Conservation (phyloP, 2,329 filamentous ascomycete genomes). For the Arthrocladium fulminans region DNA sequence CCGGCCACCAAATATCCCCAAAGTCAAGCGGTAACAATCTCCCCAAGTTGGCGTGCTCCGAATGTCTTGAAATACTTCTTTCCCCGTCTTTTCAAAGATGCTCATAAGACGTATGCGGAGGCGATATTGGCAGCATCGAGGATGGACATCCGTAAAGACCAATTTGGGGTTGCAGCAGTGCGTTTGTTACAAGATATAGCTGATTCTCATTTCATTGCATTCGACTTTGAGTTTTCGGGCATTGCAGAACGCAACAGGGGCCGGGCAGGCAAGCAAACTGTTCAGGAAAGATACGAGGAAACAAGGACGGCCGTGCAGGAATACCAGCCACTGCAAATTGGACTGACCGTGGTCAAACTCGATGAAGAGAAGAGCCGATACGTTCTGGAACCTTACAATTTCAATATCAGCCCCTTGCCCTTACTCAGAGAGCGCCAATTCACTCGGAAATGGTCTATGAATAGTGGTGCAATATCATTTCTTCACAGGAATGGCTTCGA, state of each 20-base stretch:
- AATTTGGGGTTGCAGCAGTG: constrained; percentile 18
- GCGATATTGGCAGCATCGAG: constrained; percentile 5
- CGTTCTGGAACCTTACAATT: constrained; percentile 55
- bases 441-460: constrained; percentile 52
- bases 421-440: constrained; percentile 44
- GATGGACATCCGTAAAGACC: constrained; percentile 20
- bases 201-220: constrained; percentile 51
- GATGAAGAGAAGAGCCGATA: constrained; percentile 46
- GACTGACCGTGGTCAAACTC: constrained; percentile 57
- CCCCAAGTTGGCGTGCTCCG: neutral
- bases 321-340: constrained; percentile 57
- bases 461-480: constrained; percentile 53
- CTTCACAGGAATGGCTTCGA: constrained; percentile 50
- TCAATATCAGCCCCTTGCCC: constrained; percentile 51
- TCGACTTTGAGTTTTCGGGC: constrained; percentile 61
- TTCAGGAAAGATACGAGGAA: constrained; percentile 55
- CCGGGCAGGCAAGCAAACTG: constrained; percentile 33
- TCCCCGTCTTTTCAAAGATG: constrained; percentile 3
- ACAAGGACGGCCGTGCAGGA: constrained; percentile 51
- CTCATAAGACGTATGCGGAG: neutral
- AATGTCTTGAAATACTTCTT: constrained; percentile 5
- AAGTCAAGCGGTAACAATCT: neutral
- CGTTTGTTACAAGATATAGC: constrained; percentile 51
- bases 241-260: constrained; percentile 36
- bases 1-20: neutral